Conservation (phyloP, 768 basidiomycete species). For the Boletus sensibilis region DNA sequence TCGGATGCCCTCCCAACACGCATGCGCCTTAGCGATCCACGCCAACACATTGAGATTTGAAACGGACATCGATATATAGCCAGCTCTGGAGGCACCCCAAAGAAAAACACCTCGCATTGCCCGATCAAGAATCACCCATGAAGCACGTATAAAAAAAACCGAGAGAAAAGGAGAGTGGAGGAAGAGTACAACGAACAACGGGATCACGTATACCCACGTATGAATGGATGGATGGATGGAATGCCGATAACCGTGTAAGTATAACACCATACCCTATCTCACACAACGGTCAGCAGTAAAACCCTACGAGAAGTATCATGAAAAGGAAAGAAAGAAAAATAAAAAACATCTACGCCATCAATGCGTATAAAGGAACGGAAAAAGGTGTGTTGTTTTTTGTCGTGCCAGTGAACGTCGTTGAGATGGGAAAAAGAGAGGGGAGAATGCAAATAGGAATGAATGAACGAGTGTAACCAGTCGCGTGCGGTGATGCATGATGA, state of each 20-base stretch:
- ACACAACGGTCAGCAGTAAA: conserved; percentile 2
- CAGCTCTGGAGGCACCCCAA: neutral
- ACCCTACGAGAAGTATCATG: conserved; percentile 5
- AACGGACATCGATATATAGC: neutral
- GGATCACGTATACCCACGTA: neutral
- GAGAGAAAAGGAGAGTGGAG: neutral
- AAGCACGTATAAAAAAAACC: neutral
- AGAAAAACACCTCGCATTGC: conserved; percentile 2
- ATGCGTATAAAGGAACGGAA: neutral
- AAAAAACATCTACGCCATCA: conserved; percentile 13
- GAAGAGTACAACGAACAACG: conserved; percentile 1
- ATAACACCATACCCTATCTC: conserved; percentile 18
- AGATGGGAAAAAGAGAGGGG: neutral
- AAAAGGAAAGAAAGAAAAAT: neutral
- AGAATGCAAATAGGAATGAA: conserved; percentile 16
- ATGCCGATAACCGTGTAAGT: conserved; percentile 3
- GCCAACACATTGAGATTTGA: neutral
- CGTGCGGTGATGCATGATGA: conserved; percentile 20
- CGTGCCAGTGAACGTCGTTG: conserved; percentile 3
- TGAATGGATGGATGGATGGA: conserved; percentile 6
- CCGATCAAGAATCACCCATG: neutral
- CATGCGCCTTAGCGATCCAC: neutral
- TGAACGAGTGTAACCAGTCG: conserved; percentile 11
- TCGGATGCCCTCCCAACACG: neutral
- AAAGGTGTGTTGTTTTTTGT: conserved; percentile 3